phyloP scores from a whole-genome alignment of 2,329 filamentous ascomycete species.

The Aspergillus fructus region DNA sequence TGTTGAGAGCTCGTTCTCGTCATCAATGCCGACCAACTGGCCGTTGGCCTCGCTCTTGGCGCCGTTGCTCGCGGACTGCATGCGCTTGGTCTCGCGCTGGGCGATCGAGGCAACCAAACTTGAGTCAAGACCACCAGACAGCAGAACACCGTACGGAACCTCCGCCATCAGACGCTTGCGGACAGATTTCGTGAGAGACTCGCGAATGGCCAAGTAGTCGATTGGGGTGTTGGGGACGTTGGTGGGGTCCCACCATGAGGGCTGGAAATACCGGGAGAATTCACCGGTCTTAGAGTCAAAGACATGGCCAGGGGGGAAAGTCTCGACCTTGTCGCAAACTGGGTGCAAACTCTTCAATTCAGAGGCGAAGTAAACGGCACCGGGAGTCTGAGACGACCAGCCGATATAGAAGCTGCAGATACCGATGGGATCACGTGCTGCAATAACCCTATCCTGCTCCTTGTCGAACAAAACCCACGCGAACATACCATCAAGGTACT shows the following conservation, averaged over 20 bases:
- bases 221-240: conserved; percentile 77
- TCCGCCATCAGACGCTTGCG: conserved; percentile 98
- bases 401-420: conserved; percentile 98
- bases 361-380: conserved; percentile 90
- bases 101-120: conserved; percentile 93
- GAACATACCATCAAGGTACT: conserved; percentile 98
- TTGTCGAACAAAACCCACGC: conserved; percentile 98
- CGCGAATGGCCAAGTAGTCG: conserved; percentile 78
- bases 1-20: conserved; percentile 83
- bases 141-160: conserved; percentile 92
- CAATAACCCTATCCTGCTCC: conserved; percentile 85
- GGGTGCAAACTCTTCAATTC: conserved; percentile 91
- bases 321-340: conserved; percentile 91
- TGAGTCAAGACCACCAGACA: conserved; percentile 94
- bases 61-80: conserved; percentile 61
- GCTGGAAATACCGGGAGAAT: conserved; percentile 85
- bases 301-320: conserved; percentile 92
- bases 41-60: conserved; percentile 44
- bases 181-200: conserved; percentile 84
- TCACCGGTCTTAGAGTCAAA: conserved; percentile 91
- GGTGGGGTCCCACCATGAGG: conserved; percentile 84
- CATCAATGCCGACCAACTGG: conserved; percentile 88
- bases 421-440: conserved; percentile 93
- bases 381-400: conserved; percentile 78
- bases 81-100: conserved; percentile 81